Base-by-base conservation (phyloP, 2,329 filamentous ascomycete genomes). In the Paraphoma sp. region DNA sequence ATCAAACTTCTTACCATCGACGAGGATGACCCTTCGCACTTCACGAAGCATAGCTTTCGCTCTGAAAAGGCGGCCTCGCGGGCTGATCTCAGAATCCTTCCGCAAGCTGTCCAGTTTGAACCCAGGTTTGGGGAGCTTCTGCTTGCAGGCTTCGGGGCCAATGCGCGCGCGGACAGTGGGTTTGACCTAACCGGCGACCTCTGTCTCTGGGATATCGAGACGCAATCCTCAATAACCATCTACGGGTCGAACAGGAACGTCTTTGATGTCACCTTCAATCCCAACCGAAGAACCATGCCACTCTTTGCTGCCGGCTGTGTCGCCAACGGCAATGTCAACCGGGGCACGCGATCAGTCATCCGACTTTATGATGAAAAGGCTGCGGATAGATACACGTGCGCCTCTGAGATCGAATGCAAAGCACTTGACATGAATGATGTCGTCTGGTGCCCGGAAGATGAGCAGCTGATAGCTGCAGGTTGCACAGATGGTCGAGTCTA, bases 361-460 rank as follows among this genome's bases (percentile, higher is more conserved):
- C 81, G 84, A 4, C 72, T 86, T 2, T 87, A 84, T 60, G 80
- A 83, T 10, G 72, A 79, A 1, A 66, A 76, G 5, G 65, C 61
- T 23, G 28, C 17, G 4, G 33, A 31, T 4, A 72, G 63, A 52
- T 75, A 70, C 41, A 71, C 67, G 6, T 65, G 58, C 62, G 51
- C 61, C 6, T 65, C 82, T 23, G 81, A 83, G 54, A 79, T 84
- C 38, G 81, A 87, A 47, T 88, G 86, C 62, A 81, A 81, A 23
- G 86, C 86, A 0, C 65, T 81, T 7, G 86, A 89, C 68, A 86
- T 88, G 62, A 88, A 88, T 53, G 85, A 87, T 54, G 76, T 88
- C 0, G 76, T 82, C 0, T 84, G 83, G 62, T 84, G 81, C 53
- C 81, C 81, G 0, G 69, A 80, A 51, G 78, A 83, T 50, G 75